Evolutionary conservation across 371 early-diverging fungal genomes (phyloP), one percentile per base, ranked within the genome.

Genomic region (Syncephalastrum racemosum): DNA sequence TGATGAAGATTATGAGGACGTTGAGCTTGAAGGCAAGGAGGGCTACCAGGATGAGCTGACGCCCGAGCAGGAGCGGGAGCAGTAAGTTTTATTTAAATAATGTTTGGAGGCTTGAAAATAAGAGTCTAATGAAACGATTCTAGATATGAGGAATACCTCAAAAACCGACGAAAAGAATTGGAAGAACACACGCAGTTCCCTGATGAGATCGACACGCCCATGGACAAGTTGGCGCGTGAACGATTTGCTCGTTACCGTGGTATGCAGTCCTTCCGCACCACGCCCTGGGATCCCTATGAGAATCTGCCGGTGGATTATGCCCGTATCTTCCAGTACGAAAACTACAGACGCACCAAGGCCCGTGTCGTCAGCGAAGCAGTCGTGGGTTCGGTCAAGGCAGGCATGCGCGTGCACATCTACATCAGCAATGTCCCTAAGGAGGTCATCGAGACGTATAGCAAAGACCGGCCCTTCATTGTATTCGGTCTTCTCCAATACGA

Each of bases 231-330:
- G 1, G 97, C 97, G 14, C 83, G 93, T 43, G 80, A 81, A 42
- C 83, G 97, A 55, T 97, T 96, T 73, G 87, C 86, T 22, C 84
- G 90, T 59, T 98, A 94, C 77, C 93, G 98, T 66, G 97, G 97
- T 27, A 79, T 98, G 58, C 90, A 93, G 73, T 90, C 89, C 44
- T 91, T 96, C 80, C 81, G 95, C 52, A 92, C 92, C 15, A 94
- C 96, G 4, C 89, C 94, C 15, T 98, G 98, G 98, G 97, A 97
- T 74, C 92, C 96, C 8, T 94, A 93, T 82, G 98, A 98, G 74
- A 95, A 96, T 73, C 75, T 98, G 56, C 98, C 98, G 1, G 70
- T 90, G 27, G 97, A 97, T 69, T 98, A 96, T 70, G 85, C 87
- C 19, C 88, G 94, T 45, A 94, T 98, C 54, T 96, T 96, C 86